Conservation (phyloP, 768 basidiomycete species). For the Mycena vulgaris region DNA sequence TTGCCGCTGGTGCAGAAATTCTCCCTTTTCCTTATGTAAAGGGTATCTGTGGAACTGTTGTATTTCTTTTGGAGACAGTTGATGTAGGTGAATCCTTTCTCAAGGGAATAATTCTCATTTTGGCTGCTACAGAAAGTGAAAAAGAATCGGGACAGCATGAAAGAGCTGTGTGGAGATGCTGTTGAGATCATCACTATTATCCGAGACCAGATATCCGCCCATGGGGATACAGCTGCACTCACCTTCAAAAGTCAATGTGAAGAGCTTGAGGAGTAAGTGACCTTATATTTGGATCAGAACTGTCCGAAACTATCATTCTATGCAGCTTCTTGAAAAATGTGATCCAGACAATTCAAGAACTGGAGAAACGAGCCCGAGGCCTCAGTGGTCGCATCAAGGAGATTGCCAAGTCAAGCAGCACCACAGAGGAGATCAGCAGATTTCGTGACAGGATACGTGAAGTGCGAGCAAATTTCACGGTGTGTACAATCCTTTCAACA, state of each 20-base stretch:
- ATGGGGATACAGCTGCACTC: neutral
- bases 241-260: neutral
- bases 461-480: neutral
- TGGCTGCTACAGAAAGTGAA: constrained; percentile 16
- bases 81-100: neutral
- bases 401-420: neutral
- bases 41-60: neutral
- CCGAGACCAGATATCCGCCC: neutral
- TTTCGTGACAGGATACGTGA: neutral
- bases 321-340: neutral
- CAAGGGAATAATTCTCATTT: no score
- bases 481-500: neutral
- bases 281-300: neutral
- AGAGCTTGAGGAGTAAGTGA: neutral
- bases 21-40: neutral
- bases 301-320: neutral
- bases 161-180: constrained; percentile 3
- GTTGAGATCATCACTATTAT: neutral
- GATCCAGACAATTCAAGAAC: neutral
- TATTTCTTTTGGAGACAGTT: constrained; percentile 4
- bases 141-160: constrained; percentile 17
- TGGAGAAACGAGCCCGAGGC: neutral
- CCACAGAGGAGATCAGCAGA: neutral
- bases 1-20: neutral
- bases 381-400: neutral